Evolutionary conservation across 345 rosid species (phyloP).

Genomic region (Hibiscus tridactylites): DNA sequence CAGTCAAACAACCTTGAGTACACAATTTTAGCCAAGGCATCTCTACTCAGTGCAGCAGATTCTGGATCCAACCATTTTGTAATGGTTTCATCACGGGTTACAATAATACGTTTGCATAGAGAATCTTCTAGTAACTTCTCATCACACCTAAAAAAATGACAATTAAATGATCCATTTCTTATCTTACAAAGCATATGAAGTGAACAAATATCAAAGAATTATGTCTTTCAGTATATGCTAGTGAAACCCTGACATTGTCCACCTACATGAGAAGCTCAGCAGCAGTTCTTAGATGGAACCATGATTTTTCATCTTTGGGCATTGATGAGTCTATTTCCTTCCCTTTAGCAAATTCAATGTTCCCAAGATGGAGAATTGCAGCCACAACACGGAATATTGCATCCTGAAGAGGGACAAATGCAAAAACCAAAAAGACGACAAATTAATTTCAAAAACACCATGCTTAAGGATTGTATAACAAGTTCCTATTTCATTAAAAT

Average conservation of each 20-base stretch:
- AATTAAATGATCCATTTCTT: conserved; percentile 6
- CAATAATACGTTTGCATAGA: conserved; percentile 93
- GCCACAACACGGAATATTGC: conserved; percentile 90
- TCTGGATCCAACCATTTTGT: conserved; percentile 94
- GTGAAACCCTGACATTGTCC: conserved; percentile 3
- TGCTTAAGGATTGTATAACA: background rate
- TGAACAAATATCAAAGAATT: conserved; percentile 3
- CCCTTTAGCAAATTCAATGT: conserved; percentile 87
- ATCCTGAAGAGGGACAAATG: conserved; percentile 39
- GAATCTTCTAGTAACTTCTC: conserved; percentile 86
- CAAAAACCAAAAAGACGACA: background rate
- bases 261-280: conserved; percentile 84
- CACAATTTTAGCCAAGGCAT: conserved; percentile 92
- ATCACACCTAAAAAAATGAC: conserved; percentile 64
- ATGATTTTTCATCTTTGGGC: conserved; percentile 86
- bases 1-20: conserved; percentile 96
- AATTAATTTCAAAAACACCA: conserved; percentile 9
- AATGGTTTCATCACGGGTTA: conserved; percentile 95
- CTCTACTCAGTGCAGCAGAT: conserved; percentile 77
- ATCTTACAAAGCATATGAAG: background rate
- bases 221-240: conserved; percentile 2
- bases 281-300: conserved; percentile 79
- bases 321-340: conserved; percentile 78
- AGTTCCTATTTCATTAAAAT: conserved; percentile 10
- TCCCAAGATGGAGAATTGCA: conserved; percentile 90